phyloP scores from a whole-genome alignment of 352 stramenopile genomes.

The Poterioochromonas sp. region DNA sequence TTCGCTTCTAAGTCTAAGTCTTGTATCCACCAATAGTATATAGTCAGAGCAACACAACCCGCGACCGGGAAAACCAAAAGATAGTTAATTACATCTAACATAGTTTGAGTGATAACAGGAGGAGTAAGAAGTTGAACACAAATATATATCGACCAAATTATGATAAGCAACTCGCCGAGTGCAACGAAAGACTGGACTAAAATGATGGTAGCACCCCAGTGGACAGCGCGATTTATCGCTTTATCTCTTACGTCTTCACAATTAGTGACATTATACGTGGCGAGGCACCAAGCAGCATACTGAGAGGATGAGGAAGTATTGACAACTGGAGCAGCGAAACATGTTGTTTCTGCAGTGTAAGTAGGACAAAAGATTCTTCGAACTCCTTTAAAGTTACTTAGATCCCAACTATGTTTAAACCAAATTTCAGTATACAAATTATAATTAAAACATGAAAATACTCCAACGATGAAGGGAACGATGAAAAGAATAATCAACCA shows the following conservation, averaged over 20 bases:
- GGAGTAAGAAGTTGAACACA: background rate
- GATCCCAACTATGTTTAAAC: background rate
- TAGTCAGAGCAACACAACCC: background rate
- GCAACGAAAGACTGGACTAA: background rate
- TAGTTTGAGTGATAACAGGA: background rate
- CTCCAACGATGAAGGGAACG: background rate
- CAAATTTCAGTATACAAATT: background rate
- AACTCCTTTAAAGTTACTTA: background rate
- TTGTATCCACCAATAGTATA: slow-evolving; percentile 3
- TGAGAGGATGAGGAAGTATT: background rate
- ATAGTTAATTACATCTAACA: slow-evolving; percentile 10
- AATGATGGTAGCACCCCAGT: background rate
- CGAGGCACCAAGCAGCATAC: background rate
- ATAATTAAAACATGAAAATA: slow-evolving; percentile 2
- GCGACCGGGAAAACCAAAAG: background rate
- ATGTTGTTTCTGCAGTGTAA: background rate
- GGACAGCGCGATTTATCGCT: background rate
- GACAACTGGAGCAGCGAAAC: background rate
- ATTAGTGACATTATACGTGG: background rate
- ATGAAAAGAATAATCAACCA: background rate
- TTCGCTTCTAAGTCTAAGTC: background rate
- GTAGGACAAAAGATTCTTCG: background rate
- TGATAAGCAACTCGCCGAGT: background rate
- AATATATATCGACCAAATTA: background rate
- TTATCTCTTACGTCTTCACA: background rate